Evolutionary conservation across 164 flowering plant genomes (phyloP).

Genomic region (Stephania cephalantha): DNA sequence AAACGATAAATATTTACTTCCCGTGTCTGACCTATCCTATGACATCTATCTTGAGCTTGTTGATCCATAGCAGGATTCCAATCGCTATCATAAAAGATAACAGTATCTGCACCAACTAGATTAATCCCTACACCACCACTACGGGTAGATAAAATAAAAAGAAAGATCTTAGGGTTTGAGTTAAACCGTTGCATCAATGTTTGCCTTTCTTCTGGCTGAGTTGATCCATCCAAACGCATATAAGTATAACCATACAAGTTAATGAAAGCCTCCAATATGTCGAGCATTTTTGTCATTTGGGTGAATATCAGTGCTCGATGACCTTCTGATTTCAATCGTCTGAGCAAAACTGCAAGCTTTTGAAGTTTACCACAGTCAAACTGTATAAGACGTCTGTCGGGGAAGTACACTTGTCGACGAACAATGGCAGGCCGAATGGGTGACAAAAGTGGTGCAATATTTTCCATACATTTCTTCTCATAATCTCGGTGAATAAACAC

Average conservation of each 20-base stretch:
- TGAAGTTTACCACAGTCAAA: constrained; percentile 99
- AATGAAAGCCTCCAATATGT: constrained; percentile 89
- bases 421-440: constrained; percentile 93
- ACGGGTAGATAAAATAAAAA: constrained; percentile 93
- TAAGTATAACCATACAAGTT: constrained; percentile 94
- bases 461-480: constrained; percentile 46
- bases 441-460: constrained; percentile 63
- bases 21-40: constrained; percentile 96
- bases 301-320: constrained; percentile 96
- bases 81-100: constrained; percentile 96
- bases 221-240: constrained; percentile 99
- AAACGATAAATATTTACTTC: constrained; percentile 95
- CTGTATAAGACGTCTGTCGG: constrained; percentile 93
- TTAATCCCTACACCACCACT: constrained; percentile 99
- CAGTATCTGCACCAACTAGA: constrained; percentile 97
- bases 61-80: constrained; percentile 99
- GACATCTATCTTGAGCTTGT: constrained; percentile 99
- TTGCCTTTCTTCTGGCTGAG: constrained; percentile 95
- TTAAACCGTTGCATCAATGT: constrained; percentile 97
- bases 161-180: constrained; percentile 90
- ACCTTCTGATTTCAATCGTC: constrained; percentile 88
- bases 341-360: constrained; percentile 76
- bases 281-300: constrained; percentile 99
- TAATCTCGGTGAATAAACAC: constrained; percentile 51
- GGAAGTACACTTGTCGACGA: constrained; percentile 87